Evolutionary conservation across 2,329 filamentous ascomycete genomes (phyloP).

Genomic region (Phyllachora maydis): DNA sequence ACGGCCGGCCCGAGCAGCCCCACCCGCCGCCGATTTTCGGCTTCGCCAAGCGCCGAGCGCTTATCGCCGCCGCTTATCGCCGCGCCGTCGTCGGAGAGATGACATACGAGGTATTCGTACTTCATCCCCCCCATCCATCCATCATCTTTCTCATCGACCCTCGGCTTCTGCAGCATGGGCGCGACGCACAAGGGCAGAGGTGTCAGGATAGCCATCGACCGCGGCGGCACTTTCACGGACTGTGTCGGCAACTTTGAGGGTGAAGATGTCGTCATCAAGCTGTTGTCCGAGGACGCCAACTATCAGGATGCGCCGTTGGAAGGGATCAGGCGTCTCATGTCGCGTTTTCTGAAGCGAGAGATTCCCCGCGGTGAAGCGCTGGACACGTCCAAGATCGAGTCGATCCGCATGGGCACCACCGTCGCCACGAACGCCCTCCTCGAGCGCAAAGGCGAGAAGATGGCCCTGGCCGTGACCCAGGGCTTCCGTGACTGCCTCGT

Average conservation of each 20-base stretch:
- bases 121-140: too few relatives aligned
- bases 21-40: too few relatives aligned
- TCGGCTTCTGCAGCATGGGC: too few relatives aligned
- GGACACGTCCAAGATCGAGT: conserved; percentile 69
- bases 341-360: conserved; percentile 51
- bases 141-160: too few relatives aligned
- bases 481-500: conserved; percentile 75
- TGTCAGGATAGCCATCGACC: conserved; percentile 56
- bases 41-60: too few relatives aligned
- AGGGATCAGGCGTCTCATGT: conserved; percentile 72
- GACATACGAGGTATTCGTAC: too few relatives aligned
- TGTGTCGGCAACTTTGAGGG: conserved; percentile 58
- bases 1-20: too few relatives aligned
- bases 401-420: conserved; percentile 89
- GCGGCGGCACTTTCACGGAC: conserved; percentile 83
- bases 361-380: conserved; percentile 63
- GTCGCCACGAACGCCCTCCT: conserved; percentile 84
- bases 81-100: too few relatives aligned
- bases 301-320: conserved; percentile 83
- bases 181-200: conserved; percentile 23
- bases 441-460: conserved; percentile 76
- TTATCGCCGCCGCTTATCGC: too few relatives aligned
- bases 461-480: conserved; percentile 69
- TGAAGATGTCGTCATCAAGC: conserved; percentile 18
- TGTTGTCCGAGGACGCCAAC: conserved; percentile 76